phyloP scores from a whole-genome alignment of 2,329 filamentous ascomycete species.

The Monosporascus cannonballus region DNA sequence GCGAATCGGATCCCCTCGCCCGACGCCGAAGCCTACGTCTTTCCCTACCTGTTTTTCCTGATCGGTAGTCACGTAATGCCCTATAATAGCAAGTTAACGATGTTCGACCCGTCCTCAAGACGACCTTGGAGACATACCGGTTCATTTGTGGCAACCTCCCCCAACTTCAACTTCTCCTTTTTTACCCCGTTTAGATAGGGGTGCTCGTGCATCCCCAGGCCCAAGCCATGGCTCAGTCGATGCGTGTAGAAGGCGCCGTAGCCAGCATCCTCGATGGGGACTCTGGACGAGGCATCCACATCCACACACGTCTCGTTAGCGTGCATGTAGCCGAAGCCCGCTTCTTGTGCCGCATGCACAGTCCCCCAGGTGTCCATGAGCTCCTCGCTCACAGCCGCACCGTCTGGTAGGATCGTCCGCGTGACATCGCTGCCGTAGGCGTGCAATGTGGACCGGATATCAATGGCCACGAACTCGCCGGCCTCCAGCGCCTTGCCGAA shows the following conservation, averaged over 20 bases:
- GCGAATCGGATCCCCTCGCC: slow-evolving; percentile 23
- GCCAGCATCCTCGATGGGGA: slow-evolving; percentile 14
- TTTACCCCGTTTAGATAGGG: slow-evolving; percentile 26
- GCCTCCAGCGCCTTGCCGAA: slow-evolving; percentile 18
- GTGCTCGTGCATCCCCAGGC: slow-evolving; percentile 24
- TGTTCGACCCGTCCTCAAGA: not conserved
- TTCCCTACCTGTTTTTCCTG: slow-evolving; percentile 19
- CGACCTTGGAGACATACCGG: slow-evolving; percentile 13
- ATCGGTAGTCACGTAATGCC: slow-evolving; percentile 26
- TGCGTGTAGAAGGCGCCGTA: slow-evolving; percentile 23
- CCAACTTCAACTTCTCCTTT: slow-evolving; percentile 18
- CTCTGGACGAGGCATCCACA: slow-evolving; percentile 21
- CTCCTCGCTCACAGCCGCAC: slow-evolving; percentile 15
- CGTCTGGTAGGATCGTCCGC: slow-evolving; percentile 19
- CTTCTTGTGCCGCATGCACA: slow-evolving; percentile 17
- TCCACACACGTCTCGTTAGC: slow-evolving; percentile 21
- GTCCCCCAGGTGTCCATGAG: slow-evolving; percentile 20
- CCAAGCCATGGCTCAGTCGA: slow-evolving; percentile 22
- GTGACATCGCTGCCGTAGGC: slow-evolving; percentile 25
- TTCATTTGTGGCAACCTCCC: slow-evolving; percentile 22
- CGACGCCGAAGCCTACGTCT: slow-evolving; percentile 19
- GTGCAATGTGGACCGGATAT: slow-evolving; percentile 23
- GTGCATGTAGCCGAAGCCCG: slow-evolving; percentile 19
- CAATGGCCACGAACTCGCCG: slow-evolving; percentile 23
- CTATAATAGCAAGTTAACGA: slow-evolving; percentile 1